Evolutionary conservation across 148 eudicot species (phyloP), one percentile per base, ranked within the genome.

Genomic region (Rhododendron mucronatum): DNA sequence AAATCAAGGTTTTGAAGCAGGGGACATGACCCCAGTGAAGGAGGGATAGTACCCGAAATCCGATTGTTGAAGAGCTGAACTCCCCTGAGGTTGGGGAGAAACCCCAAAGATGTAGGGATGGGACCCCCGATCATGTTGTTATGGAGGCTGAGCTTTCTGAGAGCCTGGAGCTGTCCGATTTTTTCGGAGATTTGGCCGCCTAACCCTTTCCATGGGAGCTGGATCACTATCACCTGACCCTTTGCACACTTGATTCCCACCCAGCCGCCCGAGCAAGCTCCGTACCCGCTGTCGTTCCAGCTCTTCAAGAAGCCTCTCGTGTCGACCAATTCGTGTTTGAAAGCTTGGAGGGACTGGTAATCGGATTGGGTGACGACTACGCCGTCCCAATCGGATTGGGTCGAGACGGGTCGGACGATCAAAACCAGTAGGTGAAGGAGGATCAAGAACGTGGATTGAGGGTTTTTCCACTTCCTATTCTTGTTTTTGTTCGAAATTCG

Each of bases 191-290:
- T 85, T 80, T 88, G 87, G 3, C 98, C 98, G 15, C 93, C 91
- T 73, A 95, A 87, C 1, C 90, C 89, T 82, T 91, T 94, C 97
- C 97, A 93, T 7, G 98, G 98, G 57, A 95, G 96, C 86, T 95
- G 97, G 79, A 95, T 92, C 3, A 94, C 97, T 80, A 94, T 95
- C 0, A 95, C 98, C 89, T 94, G 96, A 16, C 98, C 98, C 85
- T 95, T 85, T 8, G 98, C 97, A 89, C 98, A 95, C 86, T 94
- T 95, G 69, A 95, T 94, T 1, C 98, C 98, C 15, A 45, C 78
- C 98, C 98, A 95, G 5, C 94, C 92, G 59, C 96, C 97, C 0
- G 96, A 94, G 84, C 97, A 94, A 13, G 96, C 97, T 6, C 93
- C 93, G 20, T 85, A 88, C 0, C 98, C 95, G 33, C 88, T 90